Evolutionary conservation across 2,329 filamentous ascomycete genomes (phyloP), one percentile per base, ranked within the genome.

Genomic region (Nectriaceae sp.): DNA sequence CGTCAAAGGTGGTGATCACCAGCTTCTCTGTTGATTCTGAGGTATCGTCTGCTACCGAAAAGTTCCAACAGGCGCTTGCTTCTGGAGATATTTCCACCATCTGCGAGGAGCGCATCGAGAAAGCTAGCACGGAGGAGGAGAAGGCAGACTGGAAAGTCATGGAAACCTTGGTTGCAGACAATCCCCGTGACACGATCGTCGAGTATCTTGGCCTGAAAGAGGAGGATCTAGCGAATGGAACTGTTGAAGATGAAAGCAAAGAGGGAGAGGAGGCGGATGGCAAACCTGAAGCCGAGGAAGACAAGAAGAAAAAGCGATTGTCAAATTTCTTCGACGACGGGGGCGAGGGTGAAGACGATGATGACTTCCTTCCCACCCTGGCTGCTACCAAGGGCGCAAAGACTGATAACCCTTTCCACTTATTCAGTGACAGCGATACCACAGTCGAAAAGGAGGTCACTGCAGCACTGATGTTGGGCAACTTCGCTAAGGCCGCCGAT

Each of bases 121-220:
- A 84, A 52, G 87, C 92, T 16, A 85, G 84, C 63, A 89, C 84
- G 0, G 92, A 97, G 2, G 90, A 96, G 57, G 94, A 97, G 67
- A 97, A 91, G 75, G 88, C 89, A 4, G 93, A 97, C 69, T 99
- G 94, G 94, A 88, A 88, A 56, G 90, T 97, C 31, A 90, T 99
- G 68, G 86, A 94, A 69, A 94, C 91, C 2, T 72, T 99, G 52
- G 87, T 93, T 41, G 87, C 89, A 3, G 85, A 88, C 22, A 92
- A 93, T 63, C 88, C 91, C n/a, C 84, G 92, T 36, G 87, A 88
- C 66, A 86, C 89, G 66, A 86, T 99, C 48, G 82, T 94, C 19
- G 88, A 95, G 58, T 92, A 95, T 66, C 81, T 99, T 16, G 94
- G 93, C n/a, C 93, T 97, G 70, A 77, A 83, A 22, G 83, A 87